Evolutionary conservation across 2,329 filamentous ascomycete genomes (phyloP).

Genomic region (Mycosphaerella sp.): DNA sequence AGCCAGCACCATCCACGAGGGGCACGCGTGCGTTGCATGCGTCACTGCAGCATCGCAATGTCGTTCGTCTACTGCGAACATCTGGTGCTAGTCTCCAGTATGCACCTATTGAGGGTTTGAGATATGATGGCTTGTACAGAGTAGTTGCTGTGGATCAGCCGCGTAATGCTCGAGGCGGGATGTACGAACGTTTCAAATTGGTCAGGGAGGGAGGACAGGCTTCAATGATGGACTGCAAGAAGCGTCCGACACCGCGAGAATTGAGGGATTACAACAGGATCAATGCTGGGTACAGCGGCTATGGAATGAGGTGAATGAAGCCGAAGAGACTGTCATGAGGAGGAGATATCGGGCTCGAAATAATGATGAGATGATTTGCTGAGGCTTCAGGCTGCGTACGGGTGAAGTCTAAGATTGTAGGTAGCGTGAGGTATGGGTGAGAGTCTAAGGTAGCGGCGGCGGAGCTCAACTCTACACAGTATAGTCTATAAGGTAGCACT

Average conservation of each 20-base stretch:
- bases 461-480: no score
- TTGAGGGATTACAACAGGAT: constrained; percentile 21
- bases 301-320: neutral
- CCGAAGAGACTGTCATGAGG: no score
- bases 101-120: constrained; percentile 18
- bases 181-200: constrained; percentile 29
- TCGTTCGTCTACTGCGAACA: constrained; percentile 24
- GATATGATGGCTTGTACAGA: constrained; percentile 28
- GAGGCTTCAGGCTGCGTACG: no score
- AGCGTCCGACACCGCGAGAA: constrained; percentile 18
- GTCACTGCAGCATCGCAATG: constrained; percentile 10
- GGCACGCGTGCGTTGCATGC: constrained; percentile 21
- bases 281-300: constrained; percentile 14
- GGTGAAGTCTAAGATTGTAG: no score
- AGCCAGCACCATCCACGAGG: constrained; percentile 12
- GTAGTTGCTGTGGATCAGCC: constrained; percentile 13
- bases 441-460: no score
- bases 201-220: constrained; percentile 15
- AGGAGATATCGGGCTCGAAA: no score
- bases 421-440: no score
- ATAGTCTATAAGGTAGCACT: no score
- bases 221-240: constrained; percentile 9
- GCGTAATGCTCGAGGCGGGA: constrained; percentile 23
- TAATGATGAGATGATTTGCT: no score
- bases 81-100: constrained; percentile 11